Percentiles rank a stretch among this genome's conserved stretches.
Evolutionary conservation across 176 grass and related monocot genomes (phyloP).

Genomic region (bread wheat (Triticum aestivum)): DNA sequence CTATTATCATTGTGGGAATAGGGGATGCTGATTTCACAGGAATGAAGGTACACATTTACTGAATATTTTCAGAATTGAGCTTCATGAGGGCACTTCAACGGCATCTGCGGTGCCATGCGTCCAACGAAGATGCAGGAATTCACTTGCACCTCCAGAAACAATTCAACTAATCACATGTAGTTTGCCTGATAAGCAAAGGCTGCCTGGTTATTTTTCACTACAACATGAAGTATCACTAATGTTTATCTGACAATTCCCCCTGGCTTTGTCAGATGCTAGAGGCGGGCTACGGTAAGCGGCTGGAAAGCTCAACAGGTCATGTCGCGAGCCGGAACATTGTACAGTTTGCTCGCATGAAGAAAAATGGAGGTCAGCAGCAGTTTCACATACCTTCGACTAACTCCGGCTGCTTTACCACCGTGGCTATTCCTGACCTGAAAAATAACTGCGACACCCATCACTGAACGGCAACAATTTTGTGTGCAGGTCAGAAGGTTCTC

Average conservation of each 20-base stretch:
- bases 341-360: constrained; percentile 91
- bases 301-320: constrained; percentile 82
- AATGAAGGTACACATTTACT: constrained; percentile 64
- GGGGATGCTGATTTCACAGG: constrained; percentile 83
- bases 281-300: constrained; percentile 65
- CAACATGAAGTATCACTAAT: neutral
- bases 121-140: neutral
- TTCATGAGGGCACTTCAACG: neutral
- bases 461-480: neutral
- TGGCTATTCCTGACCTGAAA: no score
- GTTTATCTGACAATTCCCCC: neutral
- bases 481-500: constrained; percentile 56
- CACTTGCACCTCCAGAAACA: neutral
- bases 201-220: neutral
- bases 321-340: constrained; percentile 82
- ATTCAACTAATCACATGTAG: neutral
- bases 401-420: no score
- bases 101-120: neutral
- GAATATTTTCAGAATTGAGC: neutral
- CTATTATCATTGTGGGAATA: constrained; percentile 93
- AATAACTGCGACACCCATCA: no score
- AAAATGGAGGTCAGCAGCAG: constrained; percentile 56
- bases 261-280: constrained; percentile 65
- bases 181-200: constrained; percentile 5
- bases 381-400: neutral